Percentiles rank a stretch among this genome's conserved stretches.
Evolutionary conservation across 257 asterid species (phyloP).

Genomic region (Solanum etuberosum): DNA sequence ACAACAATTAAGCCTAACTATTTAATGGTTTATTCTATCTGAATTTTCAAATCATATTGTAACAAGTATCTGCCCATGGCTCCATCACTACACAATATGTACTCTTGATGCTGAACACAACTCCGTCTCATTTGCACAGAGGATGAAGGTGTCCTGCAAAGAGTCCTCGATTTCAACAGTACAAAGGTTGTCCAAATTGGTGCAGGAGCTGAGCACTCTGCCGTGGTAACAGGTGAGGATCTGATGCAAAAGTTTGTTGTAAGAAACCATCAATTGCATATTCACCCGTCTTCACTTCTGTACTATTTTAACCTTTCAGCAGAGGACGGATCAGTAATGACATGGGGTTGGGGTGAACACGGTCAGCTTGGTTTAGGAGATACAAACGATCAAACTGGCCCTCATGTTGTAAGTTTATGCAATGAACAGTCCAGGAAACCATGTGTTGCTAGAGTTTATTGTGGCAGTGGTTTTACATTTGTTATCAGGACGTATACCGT

Average conservation of each 20-base stretch:
- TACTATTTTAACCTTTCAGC: background rate
- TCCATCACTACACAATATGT: background rate
- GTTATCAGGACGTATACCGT: conserved; percentile 21
- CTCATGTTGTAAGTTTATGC: conserved; percentile 36
- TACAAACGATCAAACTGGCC: conserved; percentile 37
- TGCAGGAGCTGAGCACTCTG: conserved; percentile 91
- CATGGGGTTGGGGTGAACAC: conserved; percentile 99
- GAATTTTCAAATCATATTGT: background rate
- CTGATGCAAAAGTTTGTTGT: background rate
- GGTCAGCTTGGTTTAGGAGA: conserved; percentile 91
- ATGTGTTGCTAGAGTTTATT: conserved; percentile 34
- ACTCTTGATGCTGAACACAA: background rate
- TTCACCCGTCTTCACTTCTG: background rate
- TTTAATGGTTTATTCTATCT: background rate
- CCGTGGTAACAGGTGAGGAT: conserved; percentile 55
- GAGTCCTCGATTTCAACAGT: conserved; percentile 16
- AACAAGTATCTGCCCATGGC: background rate
- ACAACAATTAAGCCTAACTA: background rate
- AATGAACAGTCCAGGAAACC: background rate
- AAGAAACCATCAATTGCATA: background rate
- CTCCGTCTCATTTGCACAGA: background rate
- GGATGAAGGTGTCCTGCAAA: conserved; percentile 13
- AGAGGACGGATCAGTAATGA: conserved; percentile 62
- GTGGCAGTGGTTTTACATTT: conserved; percentile 90
- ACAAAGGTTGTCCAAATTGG: conserved; percentile 50